phyloP scores from a whole-genome alignment of 2,329 filamentous ascomycete genomes.

The Podosphaera xanthii region DNA sequence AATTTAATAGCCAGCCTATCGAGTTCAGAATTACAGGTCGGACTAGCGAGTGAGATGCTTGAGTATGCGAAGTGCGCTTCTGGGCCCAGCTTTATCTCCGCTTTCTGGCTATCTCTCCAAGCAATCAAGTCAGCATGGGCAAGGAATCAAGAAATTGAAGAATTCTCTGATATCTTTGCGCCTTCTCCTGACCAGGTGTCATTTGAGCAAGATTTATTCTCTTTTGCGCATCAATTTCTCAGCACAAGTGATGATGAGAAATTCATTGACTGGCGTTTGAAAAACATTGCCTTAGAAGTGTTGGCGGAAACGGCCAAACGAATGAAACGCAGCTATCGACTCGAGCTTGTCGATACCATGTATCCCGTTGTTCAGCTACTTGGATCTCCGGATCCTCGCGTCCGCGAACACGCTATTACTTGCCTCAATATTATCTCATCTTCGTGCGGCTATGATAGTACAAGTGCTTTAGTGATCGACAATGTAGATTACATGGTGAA shows the following conservation, averaged over 20 bases:
- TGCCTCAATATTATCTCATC: constrained; percentile 60
- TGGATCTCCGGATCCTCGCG: constrained; percentile 40
- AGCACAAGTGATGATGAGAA: constrained; percentile 27
- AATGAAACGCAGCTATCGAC: constrained; percentile 44
- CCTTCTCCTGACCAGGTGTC: constrained; percentile 26
- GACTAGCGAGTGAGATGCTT: constrained; percentile 41
- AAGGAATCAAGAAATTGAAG: constrained; percentile 32
- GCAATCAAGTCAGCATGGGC: constrained; percentile 36
- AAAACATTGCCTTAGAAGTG: constrained; percentile 61
- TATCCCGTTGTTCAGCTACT: constrained; percentile 83
- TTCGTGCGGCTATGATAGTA: constrained; percentile 50
- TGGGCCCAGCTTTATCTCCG: constrained; percentile 38
- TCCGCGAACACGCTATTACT: constrained; percentile 64
- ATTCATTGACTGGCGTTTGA: constrained; percentile 42
- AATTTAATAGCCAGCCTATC: constrained; percentile 34
- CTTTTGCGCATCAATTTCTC: constrained; percentile 40
- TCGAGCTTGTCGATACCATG: constrained; percentile 72
- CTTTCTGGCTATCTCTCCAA: constrained; percentile 61
- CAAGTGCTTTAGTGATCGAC: constrained; percentile 59
- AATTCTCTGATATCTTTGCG: constrained; percentile 50
- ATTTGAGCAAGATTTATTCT: constrained; percentile 34
- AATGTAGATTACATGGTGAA: constrained; percentile 97
- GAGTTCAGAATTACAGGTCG: constrained; percentile 32
- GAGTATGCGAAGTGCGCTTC: constrained; percentile 34
- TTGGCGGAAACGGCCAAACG: constrained; percentile 52